Base-by-base conservation (phyloP, 495 filamentous ascomycete genomes). In the Gamarada debralockiae region DNA sequence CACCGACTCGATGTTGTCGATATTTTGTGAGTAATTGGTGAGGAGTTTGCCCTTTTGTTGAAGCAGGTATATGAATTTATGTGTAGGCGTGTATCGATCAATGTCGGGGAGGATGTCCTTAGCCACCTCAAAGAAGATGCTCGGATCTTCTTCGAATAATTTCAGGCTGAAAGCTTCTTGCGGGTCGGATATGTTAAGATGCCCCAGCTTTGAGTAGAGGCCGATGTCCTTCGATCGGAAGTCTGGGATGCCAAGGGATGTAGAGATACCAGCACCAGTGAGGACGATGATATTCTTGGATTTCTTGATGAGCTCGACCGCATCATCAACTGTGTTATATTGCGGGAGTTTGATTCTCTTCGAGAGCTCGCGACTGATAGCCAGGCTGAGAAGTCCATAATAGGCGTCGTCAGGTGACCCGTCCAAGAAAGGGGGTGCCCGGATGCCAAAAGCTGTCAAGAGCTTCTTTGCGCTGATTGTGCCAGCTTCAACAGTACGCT, bases 1-100 rank as follows among this genome's bases (percentile, higher is more conserved):
- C 50, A 87, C 83, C 27, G 80, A 81, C 65, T 98, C 93, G 42
- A 98, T 85, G 61, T 97, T 97, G 72, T 98, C 93, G 60, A 98
- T 98, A 65, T 98, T 98, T 67, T 98, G 93, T 2, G 92, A 95
- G 70, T 96, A 98, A 69, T 97, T 96, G 22, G 92, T 97, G 44
- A 97, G 76, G 17, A 98, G 81, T 63, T 95, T 96, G 18, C 82
- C 83, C 65, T 92, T 89, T 53, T 91, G 77, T 65, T 97, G 91
- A 2, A 98, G 79, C n/a, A 97, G 76, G n/a, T 82, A 83, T 58
- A 98, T 95, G 71, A 98, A 98, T 36, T 84, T 86, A 69, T 98
- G 93, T 0, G 93, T 97, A 0, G 93, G 93, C 0, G 93, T 90
- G 69, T 80, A 86, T 56, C 83, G 85, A 13, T 80, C 72, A 1